phyloP scores from a whole-genome alignment of 2,329 filamentous ascomycete genomes.

The Cercospora citrullina region DNA sequence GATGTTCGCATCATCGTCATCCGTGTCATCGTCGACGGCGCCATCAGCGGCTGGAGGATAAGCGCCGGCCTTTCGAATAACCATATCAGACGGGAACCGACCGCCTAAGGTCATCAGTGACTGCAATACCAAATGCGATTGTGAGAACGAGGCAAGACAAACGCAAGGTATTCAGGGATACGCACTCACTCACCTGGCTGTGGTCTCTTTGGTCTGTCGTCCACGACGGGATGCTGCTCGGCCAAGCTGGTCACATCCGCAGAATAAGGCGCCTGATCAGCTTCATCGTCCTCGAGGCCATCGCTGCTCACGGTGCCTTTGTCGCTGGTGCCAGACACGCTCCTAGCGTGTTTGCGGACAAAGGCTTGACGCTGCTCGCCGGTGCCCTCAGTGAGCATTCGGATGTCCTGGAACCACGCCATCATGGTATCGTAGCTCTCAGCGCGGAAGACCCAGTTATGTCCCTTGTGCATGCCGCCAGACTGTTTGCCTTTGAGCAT shows the following conservation, averaged over 20 bases:
- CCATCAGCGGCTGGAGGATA: slow-evolving; percentile 73
- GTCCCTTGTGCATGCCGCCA: slow-evolving; percentile 81
- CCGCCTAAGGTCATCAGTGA: slow-evolving; percentile 44
- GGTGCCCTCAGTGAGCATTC: slow-evolving; percentile 81
- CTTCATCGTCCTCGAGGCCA: slow-evolving; percentile 70
- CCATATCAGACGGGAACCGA: slow-evolving; percentile 91
- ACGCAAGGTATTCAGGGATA: slow-evolving; percentile 32
- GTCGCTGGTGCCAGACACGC: slow-evolving; percentile 64
- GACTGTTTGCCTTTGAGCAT: slow-evolving; percentile 95
- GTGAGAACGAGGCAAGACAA: slow-evolving; percentile 21
- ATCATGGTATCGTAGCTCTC: slow-evolving; percentile 89
- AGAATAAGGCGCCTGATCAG: slow-evolving; percentile 65
- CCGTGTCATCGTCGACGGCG: slow-evolving; percentile 56
- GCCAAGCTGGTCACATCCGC: slow-evolving; percentile 53
- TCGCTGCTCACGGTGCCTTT: slow-evolving; percentile 66
- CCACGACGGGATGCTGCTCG: slow-evolving; percentile 39
- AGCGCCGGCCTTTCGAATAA: slow-evolving; percentile 67
- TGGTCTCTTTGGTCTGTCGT: slow-evolving; percentile 62
- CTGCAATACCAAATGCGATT: slow-evolving; percentile 16
- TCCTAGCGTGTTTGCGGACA: slow-evolving; percentile 77
- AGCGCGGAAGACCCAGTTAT: slow-evolving; percentile 68
- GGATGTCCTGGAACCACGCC: slow-evolving; percentile 94
- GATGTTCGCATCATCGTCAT: slow-evolving; percentile 67
- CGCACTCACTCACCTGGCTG: slow-evolving; percentile 70
- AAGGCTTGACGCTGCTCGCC: slow-evolving; percentile 87